Base-by-base conservation (phyloP, 495 filamentous ascomycete species). In the Glarea lozoyensis region DNA sequence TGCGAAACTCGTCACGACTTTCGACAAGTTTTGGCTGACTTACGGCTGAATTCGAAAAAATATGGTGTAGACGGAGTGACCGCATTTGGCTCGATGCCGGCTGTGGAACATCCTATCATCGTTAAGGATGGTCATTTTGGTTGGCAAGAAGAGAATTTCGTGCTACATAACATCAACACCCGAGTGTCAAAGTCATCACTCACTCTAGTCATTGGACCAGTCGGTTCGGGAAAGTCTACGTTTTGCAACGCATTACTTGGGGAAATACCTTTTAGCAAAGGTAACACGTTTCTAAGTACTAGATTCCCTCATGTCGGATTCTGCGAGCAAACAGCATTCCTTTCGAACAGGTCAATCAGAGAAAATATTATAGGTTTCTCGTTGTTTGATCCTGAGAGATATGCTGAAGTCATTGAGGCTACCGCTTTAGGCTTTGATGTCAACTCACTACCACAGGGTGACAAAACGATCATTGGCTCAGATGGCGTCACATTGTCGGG, bases 401-500 rank as follows among this genome's bases (percentile, higher is more conserved):
- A 85, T 53, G 58, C 60, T 17, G 65, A 72, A n/a, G 73, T 84
- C 1, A 49, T 84, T 13, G 60, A 70, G 9, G 79, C 71, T n/a
- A 81, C 79, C 48, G 66, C 69, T 40, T 61, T 87, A 16, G 62
- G 62, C 3, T 60, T 68, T 37, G 78, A 82, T 50, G 56, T 82
- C 32, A 57, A 57, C 38, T 64, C 68, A 25, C 56, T 82, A 19
- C 68, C 73, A 4, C 55, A 62, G 10, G 75, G 70, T 0, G 76
- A 84, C 48, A 57, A 69, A 21, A 82, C 79, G 2, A 53, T 68
- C 2, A 68, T 82, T 44, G 82, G 80, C 9, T 78, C 69, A 59
- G 76, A 78, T 43, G 82, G 81, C 0, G 68, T 79, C 41, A 64
- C 68, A 3, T 64, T 86, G 6, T 76, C 72, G 81, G 81, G 25